Conservation (phyloP, 2,329 filamentous ascomycete genomes). For the Trichoderma simmonsii region DNA sequence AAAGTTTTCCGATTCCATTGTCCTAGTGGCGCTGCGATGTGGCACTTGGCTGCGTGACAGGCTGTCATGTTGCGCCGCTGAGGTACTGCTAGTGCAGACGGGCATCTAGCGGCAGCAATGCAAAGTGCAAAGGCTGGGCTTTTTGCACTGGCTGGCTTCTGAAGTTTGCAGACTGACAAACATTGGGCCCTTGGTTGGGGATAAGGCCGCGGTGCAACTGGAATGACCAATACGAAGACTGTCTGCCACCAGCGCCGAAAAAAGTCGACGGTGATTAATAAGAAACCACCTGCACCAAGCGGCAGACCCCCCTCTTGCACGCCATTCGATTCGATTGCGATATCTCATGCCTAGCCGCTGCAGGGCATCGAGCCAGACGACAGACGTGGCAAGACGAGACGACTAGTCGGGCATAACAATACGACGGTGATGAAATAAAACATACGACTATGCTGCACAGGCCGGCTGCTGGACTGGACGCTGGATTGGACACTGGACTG, state of each 20-base stretch:
- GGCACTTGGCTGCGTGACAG: conserved; percentile 13
- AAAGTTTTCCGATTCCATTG: neutral
- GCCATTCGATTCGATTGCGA: neutral
- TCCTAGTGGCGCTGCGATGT: conserved; percentile 7
- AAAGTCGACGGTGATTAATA: neutral
- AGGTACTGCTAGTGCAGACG: neutral
- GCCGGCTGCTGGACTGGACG: neutral
- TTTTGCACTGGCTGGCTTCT: conserved; percentile 4
- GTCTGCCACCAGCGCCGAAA: neutral
- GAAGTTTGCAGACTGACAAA: conserved; percentile 2
- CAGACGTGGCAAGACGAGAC: conserved; percentile 12
- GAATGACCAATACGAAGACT: conserved; percentile 7
- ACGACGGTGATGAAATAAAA: conserved; percentile 5
- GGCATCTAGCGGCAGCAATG: conserved; percentile 1
- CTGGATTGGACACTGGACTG: neutral
- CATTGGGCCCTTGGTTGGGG: neutral
- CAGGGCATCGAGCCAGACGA: neutral
- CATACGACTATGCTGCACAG: neutral
- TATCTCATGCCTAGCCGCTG: neutral
- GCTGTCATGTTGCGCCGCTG: conserved; percentile 14
- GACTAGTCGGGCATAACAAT: neutral
- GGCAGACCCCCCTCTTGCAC: neutral
- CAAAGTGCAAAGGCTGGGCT: neutral
- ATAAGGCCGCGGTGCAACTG: conserved; percentile 11
- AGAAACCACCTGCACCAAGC: neutral